Base-by-base conservation (phyloP, 2,329 filamentous ascomycete genomes). In the Penicillium sp. region DNA sequence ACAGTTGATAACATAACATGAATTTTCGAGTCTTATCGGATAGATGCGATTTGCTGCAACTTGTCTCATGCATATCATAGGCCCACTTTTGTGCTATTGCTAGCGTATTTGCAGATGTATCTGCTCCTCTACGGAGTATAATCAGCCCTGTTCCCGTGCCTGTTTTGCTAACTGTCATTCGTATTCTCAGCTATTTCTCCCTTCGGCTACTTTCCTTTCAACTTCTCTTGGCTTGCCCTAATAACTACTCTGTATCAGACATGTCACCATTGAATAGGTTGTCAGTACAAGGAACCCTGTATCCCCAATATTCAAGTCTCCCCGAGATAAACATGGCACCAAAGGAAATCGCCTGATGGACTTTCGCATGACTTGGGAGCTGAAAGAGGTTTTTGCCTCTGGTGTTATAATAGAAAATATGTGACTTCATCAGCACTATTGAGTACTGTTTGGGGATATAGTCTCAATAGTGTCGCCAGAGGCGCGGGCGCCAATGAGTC, bases 381-480 rank as follows among this genome's bases (percentile, higher is more conserved):
- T 45, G 38, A 52, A 52, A 46, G 40, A 27, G 19, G 3, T 6
- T 5, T 15, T 46, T 17, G 15, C 40, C 29, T 35, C 50, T 17
- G 6, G 21, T 25, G 17, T 33, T 37, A 13, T 12, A n/a, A 35
- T 15, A 6, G 27, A 12, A 43, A 29, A 4, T 21, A 31, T 17
- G 2, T 25, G 29, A 17, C 21, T 10, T 9, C n/a, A 29, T 7
- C 1, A 6, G n/a, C 21, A 13, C n/a, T 56, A 56, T 56, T 56
- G 47, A 35, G n/a, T 2, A 41, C 29, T 35, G 25, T 35, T 56
- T 38, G 7, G 7, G 46, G 54, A 21, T 29, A 45, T 2, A 56
- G 38, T 38, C 38, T 56, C 54, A 56, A 56, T 56, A 51, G 38
- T 19, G 17, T 31, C 31, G 25, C 31, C 47, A 56, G 19, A 17